Conservation (phyloP, 805 yeast species). For the Yarrowia yakushimensis region DNA sequence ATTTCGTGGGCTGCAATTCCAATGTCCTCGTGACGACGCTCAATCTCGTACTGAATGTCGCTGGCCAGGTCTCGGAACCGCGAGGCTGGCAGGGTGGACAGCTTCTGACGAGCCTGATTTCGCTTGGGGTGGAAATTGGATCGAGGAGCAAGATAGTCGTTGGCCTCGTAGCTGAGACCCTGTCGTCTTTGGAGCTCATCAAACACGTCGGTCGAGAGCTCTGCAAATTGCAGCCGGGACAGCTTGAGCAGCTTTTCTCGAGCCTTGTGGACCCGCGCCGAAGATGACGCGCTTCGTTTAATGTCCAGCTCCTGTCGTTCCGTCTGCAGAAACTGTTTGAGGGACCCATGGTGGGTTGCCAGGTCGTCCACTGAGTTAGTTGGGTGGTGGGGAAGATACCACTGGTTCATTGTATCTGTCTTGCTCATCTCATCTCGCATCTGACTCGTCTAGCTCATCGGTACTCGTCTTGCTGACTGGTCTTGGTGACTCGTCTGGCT, state of each 20-base stretch:
- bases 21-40: constrained; percentile 50
- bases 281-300: constrained; percentile 21
- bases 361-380: constrained; percentile 24
- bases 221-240: constrained; percentile 75
- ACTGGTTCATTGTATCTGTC: too few species aligned
- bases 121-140: constrained; percentile 83
- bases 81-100: constrained; percentile 74
- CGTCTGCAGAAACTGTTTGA: constrained; percentile 12
- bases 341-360: constrained; percentile 20
- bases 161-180: constrained; percentile 40
- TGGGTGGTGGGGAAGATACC: too few species aligned
- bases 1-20: constrained; percentile 3
- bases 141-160: constrained; percentile 57
- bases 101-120: constrained; percentile 90
- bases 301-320: constrained; percentile 8
- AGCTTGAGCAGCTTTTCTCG: constrained; percentile 79
- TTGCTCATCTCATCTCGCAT: too few species aligned
- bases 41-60: constrained; percentile 84
- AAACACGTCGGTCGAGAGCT: constrained; percentile 88
- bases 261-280: constrained; percentile 49
- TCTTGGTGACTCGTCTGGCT: too few species aligned
- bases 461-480: too few species aligned
- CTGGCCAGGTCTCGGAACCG: constrained; percentile 87
- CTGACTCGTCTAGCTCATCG: too few species aligned
- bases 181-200: constrained; percentile 82